Evolutionary conservation across 2,329 filamentous ascomycete species (phyloP).

Genomic region (Nannizziopsis barbatae): DNA sequence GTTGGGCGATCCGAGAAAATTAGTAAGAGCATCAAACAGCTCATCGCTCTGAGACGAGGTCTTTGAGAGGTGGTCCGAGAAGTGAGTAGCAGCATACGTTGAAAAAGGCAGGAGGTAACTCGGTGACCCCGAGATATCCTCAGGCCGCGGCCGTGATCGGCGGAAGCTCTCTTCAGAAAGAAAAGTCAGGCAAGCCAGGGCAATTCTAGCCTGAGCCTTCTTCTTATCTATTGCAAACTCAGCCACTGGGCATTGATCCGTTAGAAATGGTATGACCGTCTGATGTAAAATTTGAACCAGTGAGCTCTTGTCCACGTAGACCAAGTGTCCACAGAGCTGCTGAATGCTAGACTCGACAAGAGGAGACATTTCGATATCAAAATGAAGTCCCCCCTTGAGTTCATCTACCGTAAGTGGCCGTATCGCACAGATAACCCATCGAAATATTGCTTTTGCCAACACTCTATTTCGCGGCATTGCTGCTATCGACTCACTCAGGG

Average conservation of each 20-base stretch:
- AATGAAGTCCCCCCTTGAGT: constrained; percentile 25
- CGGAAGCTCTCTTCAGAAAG: constrained; percentile 26
- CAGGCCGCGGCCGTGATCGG: constrained; percentile 20
- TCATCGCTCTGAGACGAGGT: constrained; percentile 7
- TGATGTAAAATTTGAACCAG: constrained; percentile 30
- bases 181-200: constrained; percentile 25
- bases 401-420: constrained; percentile 28
- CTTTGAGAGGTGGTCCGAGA: constrained; percentile 27
- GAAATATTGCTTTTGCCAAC: constrained; percentile 30
- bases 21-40: constrained; percentile 14
- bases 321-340: constrained; percentile 28
- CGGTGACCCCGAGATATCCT: constrained; percentile 10
- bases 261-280: constrained; percentile 25
- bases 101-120: constrained; percentile 15
- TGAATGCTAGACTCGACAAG: constrained; percentile 19
- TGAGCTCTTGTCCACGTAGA: constrained; percentile 25
- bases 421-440: constrained; percentile 27
- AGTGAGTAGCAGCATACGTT: constrained; percentile 24
- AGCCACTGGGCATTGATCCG: constrained; percentile 15
- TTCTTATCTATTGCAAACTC: constrained; percentile 24
- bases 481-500: constrained; percentile 22
- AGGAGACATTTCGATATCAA: constrained; percentile 26
- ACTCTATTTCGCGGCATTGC: constrained; percentile 19
- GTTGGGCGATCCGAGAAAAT: constrained; percentile 24
- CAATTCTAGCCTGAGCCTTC: constrained; percentile 24